phyloP scores from a whole-genome alignment of 768 basidiomycete genomes.

The Coprinellus aureogranulatus region DNA sequence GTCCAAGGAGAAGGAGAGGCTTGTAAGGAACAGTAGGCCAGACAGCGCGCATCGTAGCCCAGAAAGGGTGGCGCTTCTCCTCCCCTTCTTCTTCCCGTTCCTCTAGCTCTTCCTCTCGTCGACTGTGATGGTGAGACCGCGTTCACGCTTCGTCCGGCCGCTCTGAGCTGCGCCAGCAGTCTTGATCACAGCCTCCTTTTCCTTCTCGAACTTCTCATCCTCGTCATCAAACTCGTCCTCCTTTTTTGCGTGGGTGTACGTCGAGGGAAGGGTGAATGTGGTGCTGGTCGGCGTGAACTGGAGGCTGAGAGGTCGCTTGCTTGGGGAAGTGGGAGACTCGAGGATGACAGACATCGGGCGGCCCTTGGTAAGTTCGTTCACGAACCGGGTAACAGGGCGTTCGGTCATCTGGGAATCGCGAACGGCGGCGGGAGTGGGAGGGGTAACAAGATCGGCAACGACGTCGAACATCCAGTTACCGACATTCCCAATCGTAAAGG shows the following conservation, averaged over 20 bases:
- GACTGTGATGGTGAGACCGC: neutral
- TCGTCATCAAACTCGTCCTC: slow-evolving; percentile 22
- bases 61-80: slow-evolving; percentile 34
- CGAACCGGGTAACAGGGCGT: neutral
- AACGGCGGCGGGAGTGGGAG: slow-evolving; percentile 1
- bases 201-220: slow-evolving; percentile 13
- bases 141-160: slow-evolving; percentile 1
- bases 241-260: slow-evolving; percentile 15
- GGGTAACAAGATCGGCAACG: slow-evolving; percentile 49
- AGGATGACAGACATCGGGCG: slow-evolving; percentile 22
- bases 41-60: slow-evolving; percentile 49
- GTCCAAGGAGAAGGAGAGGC: slow-evolving; percentile 63
- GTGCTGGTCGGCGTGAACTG: slow-evolving; percentile 54
- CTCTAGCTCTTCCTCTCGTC: slow-evolving; percentile 8
- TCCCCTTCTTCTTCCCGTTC: slow-evolving; percentile 12
- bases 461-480: slow-evolving; percentile 88
- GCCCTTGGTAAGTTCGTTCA: neutral
- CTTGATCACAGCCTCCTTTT: slow-evolving; percentile 38
- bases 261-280: slow-evolving; percentile 17
- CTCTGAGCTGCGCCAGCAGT: slow-evolving; percentile 37
- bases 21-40: slow-evolving; percentile 78
- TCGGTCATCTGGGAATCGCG: neutral
- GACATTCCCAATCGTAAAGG: slow-evolving; percentile 41
- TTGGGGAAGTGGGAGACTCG: slow-evolving; percentile 26
- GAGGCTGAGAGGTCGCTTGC: slow-evolving; percentile 44